These are phyloP conservation scores for Graphium sp. DNA, from an alignment of 2,329 filamentous ascomycete genomes.

Conservation along the genomic window DNA sequence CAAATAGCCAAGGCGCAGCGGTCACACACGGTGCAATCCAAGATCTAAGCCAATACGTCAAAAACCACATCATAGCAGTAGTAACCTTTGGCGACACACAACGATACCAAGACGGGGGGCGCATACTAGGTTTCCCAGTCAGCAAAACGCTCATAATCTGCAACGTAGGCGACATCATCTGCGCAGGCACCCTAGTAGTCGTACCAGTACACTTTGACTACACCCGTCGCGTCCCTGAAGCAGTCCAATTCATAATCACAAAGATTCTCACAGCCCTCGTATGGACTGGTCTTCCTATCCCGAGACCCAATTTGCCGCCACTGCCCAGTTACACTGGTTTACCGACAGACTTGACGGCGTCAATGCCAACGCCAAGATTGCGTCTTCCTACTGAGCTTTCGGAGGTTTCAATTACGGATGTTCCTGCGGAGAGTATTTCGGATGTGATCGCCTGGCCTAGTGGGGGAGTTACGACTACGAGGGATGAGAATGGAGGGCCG, in stretches of 20 bases:
- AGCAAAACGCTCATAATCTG: slow-evolving; percentile 22
- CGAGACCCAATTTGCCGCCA: too few relatives aligned
- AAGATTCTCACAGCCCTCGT: too few relatives aligned
- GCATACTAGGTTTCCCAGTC: slow-evolving; percentile 15
- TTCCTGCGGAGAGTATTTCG: too few relatives aligned
- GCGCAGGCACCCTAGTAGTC: slow-evolving; percentile 16
- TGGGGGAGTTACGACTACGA: too few relatives aligned
- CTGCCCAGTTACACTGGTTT: too few relatives aligned
- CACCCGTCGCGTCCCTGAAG: slow-evolving; percentile 13
- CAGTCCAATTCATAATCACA: slow-evolving; percentile 12
- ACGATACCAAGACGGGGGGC: slow-evolving; percentile 13
- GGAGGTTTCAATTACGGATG: too few relatives aligned
- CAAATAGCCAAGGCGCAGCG: slow-evolving; percentile 16
- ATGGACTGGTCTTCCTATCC: too few relatives aligned
- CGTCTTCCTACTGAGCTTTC: too few relatives aligned
- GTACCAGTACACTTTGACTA: slow-evolving; percentile 19
- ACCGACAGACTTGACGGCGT: too few relatives aligned
- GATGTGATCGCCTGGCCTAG: too few relatives aligned
- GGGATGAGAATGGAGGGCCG: too few relatives aligned
- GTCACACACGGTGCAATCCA: slow-evolving; percentile 12
- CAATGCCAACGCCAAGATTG: too few relatives aligned
- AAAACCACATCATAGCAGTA: slow-evolving; percentile 10
- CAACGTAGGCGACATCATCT: slow-evolving; percentile 19
- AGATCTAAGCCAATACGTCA: slow-evolving; percentile 8
- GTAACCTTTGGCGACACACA: slow-evolving; percentile 13